These are phyloP conservation scores for Microbotryomycetes sp. DNA, from an alignment of 1,284 basidiomycete genomes.

Conservation along the genomic window DNA sequence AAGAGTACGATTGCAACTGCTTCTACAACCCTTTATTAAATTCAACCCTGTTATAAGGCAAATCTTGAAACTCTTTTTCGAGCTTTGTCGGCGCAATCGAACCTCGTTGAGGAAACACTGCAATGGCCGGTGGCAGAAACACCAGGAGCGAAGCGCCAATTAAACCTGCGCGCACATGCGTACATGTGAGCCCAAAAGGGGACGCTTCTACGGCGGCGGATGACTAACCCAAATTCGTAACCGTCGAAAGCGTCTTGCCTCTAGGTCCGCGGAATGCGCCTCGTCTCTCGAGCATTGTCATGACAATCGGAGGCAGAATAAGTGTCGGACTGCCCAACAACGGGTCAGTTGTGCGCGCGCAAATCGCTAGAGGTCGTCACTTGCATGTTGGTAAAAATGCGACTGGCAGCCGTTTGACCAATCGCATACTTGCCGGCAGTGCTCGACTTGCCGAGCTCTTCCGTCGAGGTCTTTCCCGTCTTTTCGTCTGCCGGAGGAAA, in stretches of 20 bases:
- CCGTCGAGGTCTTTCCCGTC: conserved; percentile 31
- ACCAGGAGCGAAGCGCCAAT: conserved; percentile 47
- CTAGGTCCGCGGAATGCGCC: conserved; percentile 43
- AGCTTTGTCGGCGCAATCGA: conserved; percentile 42
- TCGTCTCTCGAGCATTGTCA: conserved; percentile 44
- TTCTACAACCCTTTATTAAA: conserved; percentile 49
- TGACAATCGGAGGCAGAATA: conserved; percentile 48
- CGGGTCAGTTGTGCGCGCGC: not conserved
- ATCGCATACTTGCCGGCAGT: conserved; percentile 48
- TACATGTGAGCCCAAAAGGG: no score
- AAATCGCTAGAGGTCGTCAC: conserved; percentile 3
- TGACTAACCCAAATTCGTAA: conserved; percentile 41
- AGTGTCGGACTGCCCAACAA: conserved; percentile 44
- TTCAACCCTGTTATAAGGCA: conserved; percentile 42
- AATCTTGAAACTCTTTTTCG: conserved; percentile 40
- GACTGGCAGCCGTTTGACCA: conserved; percentile 46
- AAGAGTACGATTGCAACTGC: no score
- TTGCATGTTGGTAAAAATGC: conserved; percentile 50
- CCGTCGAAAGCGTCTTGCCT: conserved; percentile 35
- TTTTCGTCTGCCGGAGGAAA: conserved; percentile 36
- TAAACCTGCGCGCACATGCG: conserved; percentile 26
- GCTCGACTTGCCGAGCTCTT: conserved; percentile 43
- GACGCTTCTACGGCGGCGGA: not conserved
- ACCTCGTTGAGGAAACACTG: conserved; percentile 49
- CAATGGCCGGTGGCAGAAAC: conserved; percentile 51